These are phyloP conservation scores for Didymella glomerata DNA, from an alignment of 2,329 filamentous ascomycete genomes.

Conservation along the genomic window DNA sequence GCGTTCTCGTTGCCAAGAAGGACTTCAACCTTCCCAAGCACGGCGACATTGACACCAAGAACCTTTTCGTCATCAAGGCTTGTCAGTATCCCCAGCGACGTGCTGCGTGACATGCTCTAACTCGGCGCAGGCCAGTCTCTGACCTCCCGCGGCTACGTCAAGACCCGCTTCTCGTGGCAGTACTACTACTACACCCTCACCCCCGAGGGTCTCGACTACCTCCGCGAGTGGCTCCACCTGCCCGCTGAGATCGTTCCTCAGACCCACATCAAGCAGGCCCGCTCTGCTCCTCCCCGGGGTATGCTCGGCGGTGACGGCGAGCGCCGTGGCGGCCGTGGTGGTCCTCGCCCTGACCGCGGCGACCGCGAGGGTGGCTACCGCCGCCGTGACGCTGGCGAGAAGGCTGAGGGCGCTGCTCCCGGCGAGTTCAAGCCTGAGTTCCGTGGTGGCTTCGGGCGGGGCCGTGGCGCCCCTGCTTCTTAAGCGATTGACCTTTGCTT, in stretches of 20 bases:
- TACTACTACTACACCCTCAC: slow-evolving; percentile 98
- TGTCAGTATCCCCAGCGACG: slow-evolving; percentile 53
- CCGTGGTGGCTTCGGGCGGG: slow-evolving; percentile 55
- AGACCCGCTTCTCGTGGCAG: slow-evolving; percentile 92
- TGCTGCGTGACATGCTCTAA: slow-evolving; percentile 24
- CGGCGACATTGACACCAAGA: slow-evolving; percentile 98
- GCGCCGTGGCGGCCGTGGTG: slow-evolving; percentile 83
- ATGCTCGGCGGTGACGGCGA: slow-evolving; percentile 89
- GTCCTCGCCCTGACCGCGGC: slow-evolving; percentile 68
- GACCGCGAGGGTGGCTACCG: slow-evolving; percentile 77
- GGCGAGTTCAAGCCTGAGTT: slow-evolving; percentile 56
- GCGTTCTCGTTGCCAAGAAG: slow-evolving; percentile 96
- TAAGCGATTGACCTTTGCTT: slow-evolving; percentile 40
- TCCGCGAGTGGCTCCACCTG: slow-evolving; percentile 99
- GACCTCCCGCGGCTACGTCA: slow-evolving; percentile 97
- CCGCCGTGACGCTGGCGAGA: slow-evolving; percentile 75
- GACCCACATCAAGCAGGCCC: slow-evolving; percentile 99
- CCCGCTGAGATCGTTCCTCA: slow-evolving; percentile 99
- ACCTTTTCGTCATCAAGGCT: slow-evolving; percentile 99
- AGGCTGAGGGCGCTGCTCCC: slow-evolving; percentile 51
- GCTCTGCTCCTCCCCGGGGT: slow-evolving; percentile 95
- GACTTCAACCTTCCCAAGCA: slow-evolving; percentile 99
- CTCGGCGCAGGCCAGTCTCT: slow-evolving; percentile 76
- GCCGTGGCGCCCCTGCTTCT: slow-evolving; percentile 50
- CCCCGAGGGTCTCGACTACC: slow-evolving; percentile 99